Evolutionary conservation across 2,329 filamentous ascomycete species (phyloP), one percentile per base, ranked within the genome.

Genomic region (Leptographium lundbergii): DNA sequence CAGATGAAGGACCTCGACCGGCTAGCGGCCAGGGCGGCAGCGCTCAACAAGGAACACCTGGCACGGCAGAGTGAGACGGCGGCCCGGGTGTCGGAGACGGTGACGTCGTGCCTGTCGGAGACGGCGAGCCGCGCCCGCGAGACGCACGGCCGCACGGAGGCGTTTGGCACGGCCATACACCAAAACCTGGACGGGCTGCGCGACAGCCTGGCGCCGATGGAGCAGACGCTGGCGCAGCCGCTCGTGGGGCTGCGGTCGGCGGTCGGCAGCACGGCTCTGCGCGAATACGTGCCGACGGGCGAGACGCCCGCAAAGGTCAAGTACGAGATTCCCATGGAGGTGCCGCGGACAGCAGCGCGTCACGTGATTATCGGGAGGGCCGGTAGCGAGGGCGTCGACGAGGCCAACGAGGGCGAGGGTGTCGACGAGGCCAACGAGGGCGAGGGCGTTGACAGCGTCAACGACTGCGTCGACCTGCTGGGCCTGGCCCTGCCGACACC

Each of bases 1-100:
- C 90, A 97, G 71, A 91, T 99, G 81, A 82, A 85, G 59, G 88
- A 89, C 1, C 80, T 99, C 9, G 92, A 97, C 67, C 89, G 92
- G 64, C 96, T 96, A 66, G 90, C 97, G 47, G 81, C 86, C 36
- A 85, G 88, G 36, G 91, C 95, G 56, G 84, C 86, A 61, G 82
- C 81, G 1, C 87, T 95, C 67, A 97, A 96, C 69, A 82, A 86
- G 34, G 77, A 78, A 22, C 90, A 95, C 68, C 86, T 94, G 69
- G 78, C 84, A 29, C 79, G 81, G 29, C 88, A 95, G 63, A 72
- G 78, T 1, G 70, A 77, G n/a, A 87, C 85, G 1, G 74, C 96
- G n/a, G 73, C 80, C 39, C 73, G 73, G 11, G 77, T 96, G 36
- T 82, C 86, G 0, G 75, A 72, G 22, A 86, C 84, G 1, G 87